A percentile compares a stretch with the other conserved stretches of the same genome.
These are phyloP conservation scores for Heliamphora pulchella DNA, from an alignment of 179 eudicot genomes.

Conservation along the genomic window DNA sequence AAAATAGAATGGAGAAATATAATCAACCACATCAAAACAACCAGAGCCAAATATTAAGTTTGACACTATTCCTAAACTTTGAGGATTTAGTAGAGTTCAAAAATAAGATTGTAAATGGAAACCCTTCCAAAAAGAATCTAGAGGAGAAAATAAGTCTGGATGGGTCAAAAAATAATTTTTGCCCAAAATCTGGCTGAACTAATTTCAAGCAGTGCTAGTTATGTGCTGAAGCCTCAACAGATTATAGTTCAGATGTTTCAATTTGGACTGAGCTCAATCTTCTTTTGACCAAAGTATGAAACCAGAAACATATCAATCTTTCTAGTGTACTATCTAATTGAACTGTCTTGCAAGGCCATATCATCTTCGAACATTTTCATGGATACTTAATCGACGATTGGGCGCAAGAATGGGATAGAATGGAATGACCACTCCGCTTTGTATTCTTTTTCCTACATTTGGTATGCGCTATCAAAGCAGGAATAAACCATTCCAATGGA, in stretches of 20 bases:
- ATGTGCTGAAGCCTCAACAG: neutral
- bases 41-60: neutral
- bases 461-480: no score
- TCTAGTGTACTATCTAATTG: neutral
- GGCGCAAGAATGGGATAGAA: no score
- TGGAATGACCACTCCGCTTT: no score
- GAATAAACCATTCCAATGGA: neutral
- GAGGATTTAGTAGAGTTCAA: neutral
- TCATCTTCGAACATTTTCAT: neutral
- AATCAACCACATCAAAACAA: neutral
- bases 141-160: neutral
- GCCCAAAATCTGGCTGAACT: neutral
- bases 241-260: neutral
- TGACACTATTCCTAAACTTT: neutral
- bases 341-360: neutral
- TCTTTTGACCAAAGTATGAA: neutral
- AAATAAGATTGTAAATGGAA: neutral
- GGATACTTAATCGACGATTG: no score
- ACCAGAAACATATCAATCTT: neutral
- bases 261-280: neutral
- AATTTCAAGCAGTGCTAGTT: neutral
- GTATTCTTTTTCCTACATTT: no score
- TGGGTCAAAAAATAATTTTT: neutral
- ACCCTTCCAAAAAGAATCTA: neutral
- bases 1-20: no score